Conservation (phyloP, 1,284 basidiomycete genomes). For the Ceraceosorus bombacis region DNA sequence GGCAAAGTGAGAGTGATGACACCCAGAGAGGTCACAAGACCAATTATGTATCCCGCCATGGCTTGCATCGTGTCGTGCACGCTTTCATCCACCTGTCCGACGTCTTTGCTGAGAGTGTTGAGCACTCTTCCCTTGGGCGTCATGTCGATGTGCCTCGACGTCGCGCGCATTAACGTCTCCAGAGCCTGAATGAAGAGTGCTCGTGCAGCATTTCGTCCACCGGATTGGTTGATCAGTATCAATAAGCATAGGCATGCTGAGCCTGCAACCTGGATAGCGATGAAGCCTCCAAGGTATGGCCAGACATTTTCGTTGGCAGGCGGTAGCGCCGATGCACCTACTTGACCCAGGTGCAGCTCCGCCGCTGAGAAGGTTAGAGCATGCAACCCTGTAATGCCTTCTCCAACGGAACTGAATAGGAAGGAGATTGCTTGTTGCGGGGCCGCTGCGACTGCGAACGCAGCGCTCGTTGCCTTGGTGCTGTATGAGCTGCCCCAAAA, state of each 20-base stretch:
- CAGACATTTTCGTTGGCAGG: conserved; percentile 1
- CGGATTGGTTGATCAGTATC: neutral
- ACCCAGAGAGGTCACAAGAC: conserved; percentile 12
- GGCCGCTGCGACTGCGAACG: too few species aligned
- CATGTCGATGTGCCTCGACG: conserved; percentile 29
- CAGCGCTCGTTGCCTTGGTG: too few species aligned
- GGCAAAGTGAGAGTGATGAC: conserved; percentile 24
- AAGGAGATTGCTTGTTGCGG: too few species aligned
- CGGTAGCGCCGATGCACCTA: neutral
- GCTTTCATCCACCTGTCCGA: neutral
- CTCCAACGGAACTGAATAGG: too few species aligned
- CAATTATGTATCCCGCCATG: conserved; percentile 6
- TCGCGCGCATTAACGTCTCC: conserved; percentile 25
- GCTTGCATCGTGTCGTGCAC: conserved; percentile 27
- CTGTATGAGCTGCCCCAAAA: neutral
- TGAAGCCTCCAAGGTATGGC: neutral
- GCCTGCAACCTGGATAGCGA: neutral
- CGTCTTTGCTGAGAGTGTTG: conserved; percentile 48
- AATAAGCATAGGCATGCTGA: neutral
- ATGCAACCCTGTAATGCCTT: too few species aligned
- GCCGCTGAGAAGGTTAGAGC: too few species aligned
- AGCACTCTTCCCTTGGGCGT: conserved; percentile 51
- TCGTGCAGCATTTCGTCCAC: conserved; percentile 16
- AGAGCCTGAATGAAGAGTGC: conserved; percentile 28
- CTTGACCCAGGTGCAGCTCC: neutral